phyloP scores from a whole-genome alignment of 768 basidiomycete genomes.

The Suillus clintonianus region DNA sequence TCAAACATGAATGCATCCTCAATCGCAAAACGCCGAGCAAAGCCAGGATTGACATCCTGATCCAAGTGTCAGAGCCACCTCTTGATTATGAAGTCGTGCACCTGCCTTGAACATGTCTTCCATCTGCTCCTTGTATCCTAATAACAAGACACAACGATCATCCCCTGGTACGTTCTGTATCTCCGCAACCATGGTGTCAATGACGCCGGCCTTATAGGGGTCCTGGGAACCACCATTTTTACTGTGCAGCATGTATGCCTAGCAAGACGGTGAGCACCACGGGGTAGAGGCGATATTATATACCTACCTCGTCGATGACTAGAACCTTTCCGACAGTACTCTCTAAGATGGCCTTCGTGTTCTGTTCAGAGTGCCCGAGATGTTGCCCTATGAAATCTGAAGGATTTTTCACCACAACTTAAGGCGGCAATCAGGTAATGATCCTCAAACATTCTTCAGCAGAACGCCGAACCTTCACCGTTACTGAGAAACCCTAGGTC shows the following conservation, averaged over 20 bases:
- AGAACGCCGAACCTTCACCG: constrained; percentile 54
- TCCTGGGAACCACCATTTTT: constrained; percentile 39
- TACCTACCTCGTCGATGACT: constrained; percentile 65
- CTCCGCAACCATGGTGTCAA: constrained; percentile 76
- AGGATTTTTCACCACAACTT: constrained; percentile 69
- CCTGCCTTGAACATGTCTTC: constrained; percentile 72
- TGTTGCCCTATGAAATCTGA: constrained; percentile 62
- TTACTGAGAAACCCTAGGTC: constrained; percentile 60
- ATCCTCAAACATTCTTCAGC: neutral
- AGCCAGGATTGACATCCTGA: constrained; percentile 71
- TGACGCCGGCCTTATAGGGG: constrained; percentile 65
- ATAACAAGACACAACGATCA: constrained; percentile 65
- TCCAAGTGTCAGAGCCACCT: neutral
- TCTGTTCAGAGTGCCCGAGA: constrained; percentile 62
- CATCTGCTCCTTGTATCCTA: constrained; percentile 70
- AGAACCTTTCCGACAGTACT: constrained; percentile 65
- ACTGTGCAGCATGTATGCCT: constrained; percentile 72
- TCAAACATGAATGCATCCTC: constrained; percentile 71
- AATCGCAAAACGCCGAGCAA: constrained; percentile 66
- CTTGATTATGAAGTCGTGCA: neutral
- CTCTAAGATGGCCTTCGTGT: constrained; percentile 64
- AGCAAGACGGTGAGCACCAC: neutral
- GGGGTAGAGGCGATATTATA: constrained; percentile 12
- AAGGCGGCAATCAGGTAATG: neutral
- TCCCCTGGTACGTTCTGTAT: constrained; percentile 70